Conservation (phyloP, 768 basidiomycete species). For the Cantharellus cinnabarinus region DNA sequence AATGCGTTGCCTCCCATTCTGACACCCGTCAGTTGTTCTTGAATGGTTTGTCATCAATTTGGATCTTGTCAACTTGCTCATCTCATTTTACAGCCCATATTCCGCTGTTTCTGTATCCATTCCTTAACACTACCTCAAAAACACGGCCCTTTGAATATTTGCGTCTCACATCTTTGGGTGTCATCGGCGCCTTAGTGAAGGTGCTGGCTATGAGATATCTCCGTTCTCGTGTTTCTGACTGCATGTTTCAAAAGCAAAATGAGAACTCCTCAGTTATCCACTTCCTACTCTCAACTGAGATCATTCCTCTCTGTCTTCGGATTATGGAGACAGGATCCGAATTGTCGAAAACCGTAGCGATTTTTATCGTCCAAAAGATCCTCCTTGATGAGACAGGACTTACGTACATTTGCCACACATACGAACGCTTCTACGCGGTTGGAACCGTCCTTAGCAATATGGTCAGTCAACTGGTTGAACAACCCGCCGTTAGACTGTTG, state of each 20-base stretch:
- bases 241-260: slow-evolving; percentile 51
- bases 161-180: slow-evolving; percentile 95
- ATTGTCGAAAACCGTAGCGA: slow-evolving; percentile 94
- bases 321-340: slow-evolving; percentile 99
- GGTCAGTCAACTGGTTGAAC: slow-evolving; percentile 96
- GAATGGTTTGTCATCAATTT: slow-evolving; percentile 38
- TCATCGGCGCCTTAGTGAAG: slow-evolving; percentile 97
- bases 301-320: slow-evolving; percentile 94
- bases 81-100: slow-evolving; percentile 51
- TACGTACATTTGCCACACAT: slow-evolving; percentile 99
- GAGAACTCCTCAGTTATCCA: slow-evolving; percentile 98
- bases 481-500: slow-evolving; percentile 83
- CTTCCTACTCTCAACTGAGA: slow-evolving; percentile 96
- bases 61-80: neutral
- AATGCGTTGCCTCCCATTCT: slow-evolving; percentile 94
- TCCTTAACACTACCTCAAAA: slow-evolving; percentile 96
- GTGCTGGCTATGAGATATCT: slow-evolving; percentile 20
- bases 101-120: slow-evolving; percentile 86
- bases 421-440: slow-evolving; percentile 97
- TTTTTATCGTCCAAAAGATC: slow-evolving; percentile 97
- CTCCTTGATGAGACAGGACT: slow-evolving; percentile 92
- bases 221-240: neutral
- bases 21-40: slow-evolving; percentile 92
- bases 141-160: slow-evolving; percentile 99
- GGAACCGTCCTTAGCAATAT: slow-evolving; percentile 97